Evolutionary conservation across 1,284 basidiomycete genomes (phyloP).

Genomic region (Neonothopanus nambi): DNA sequence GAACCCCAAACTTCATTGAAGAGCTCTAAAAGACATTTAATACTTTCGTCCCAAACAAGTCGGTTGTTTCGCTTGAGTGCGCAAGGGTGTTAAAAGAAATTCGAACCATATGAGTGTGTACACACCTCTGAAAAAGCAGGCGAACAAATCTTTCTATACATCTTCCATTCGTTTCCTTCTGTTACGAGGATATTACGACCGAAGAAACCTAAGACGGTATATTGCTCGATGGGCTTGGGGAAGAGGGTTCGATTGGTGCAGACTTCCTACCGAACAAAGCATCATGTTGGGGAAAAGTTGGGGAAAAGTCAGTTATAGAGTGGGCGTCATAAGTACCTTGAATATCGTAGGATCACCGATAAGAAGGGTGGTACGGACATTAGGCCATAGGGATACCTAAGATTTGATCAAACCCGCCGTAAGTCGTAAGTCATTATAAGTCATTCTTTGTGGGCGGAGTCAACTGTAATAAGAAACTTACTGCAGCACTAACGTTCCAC

Average conservation of each 20-base stretch:
- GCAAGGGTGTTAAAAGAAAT: background rate
- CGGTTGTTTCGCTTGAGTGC: constrained; percentile 49
- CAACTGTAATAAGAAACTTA: too few species aligned
- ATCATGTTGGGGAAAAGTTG: too few species aligned
- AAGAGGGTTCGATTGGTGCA: constrained; percentile 6
- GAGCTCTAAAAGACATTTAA: constrained; percentile 43
- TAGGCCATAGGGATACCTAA: too few species aligned
- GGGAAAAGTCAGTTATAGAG: too few species aligned
- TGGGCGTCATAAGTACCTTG: too few species aligned
- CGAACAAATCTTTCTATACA: constrained; percentile 40
- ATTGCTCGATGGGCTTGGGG: constrained; percentile 20
- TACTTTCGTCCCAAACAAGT: constrained; percentile 58
- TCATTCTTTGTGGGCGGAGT: too few species aligned
- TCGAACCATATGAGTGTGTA: background rate
- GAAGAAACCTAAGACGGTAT: constrained; percentile 34
- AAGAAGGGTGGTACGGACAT: too few species aligned
- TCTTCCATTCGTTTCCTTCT: constrained; percentile 48
- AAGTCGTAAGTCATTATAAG: too few species aligned
- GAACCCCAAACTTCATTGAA: constrained; percentile 39
- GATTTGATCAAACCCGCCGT: too few species aligned
- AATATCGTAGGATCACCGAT: too few species aligned
- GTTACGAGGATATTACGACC: constrained; percentile 46
- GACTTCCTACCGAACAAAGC: too few species aligned
- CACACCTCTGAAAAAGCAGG: constrained; percentile 43
- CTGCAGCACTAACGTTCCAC: too few species aligned